Evolutionary conservation across 176 grass and related monocot genomes (phyloP).

Genomic region (Stipa capillata): DNA sequence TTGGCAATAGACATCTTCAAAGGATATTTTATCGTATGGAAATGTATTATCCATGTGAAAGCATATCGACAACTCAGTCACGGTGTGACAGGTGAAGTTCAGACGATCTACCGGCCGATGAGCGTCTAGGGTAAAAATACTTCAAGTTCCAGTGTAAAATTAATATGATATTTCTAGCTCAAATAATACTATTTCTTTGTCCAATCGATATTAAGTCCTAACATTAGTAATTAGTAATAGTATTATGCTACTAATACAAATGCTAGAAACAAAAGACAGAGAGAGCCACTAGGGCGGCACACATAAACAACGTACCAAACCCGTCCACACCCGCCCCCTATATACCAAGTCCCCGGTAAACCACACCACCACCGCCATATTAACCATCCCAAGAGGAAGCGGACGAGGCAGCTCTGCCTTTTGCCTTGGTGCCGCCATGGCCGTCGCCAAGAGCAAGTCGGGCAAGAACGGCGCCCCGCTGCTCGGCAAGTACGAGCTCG

Average conservation of each 20-base stretch:
- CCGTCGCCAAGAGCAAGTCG: constrained; percentile 5
- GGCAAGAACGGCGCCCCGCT: constrained; percentile 29
- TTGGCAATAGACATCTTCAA: neutral
- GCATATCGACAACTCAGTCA: neutral
- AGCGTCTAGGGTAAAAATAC: too few species aligned
- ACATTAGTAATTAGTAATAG: neutral
- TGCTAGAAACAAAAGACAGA: neutral
- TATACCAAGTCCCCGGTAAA: neutral
- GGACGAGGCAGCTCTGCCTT: too few species aligned
- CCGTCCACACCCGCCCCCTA: neutral
- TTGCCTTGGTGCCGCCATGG: neutral
- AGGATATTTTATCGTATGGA: neutral
- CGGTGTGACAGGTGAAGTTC: neutral
- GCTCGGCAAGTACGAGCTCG: constrained; percentile 72
- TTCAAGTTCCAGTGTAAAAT: neutral
- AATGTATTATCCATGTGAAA: neutral
- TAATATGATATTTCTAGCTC: neutral
- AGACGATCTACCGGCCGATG: neutral
- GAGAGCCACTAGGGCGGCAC: neutral
- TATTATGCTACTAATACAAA: neutral
- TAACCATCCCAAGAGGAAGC: neutral
- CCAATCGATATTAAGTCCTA: neutral
- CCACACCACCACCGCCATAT: neutral
- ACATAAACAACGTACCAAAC: neutral
- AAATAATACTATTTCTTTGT: neutral